A percentile compares a stretch with the other conserved stretches of the same genome.
phyloP scores from a whole-genome alignment of 768 basidiomycete species.

The Trametes cinnabarina region DNA sequence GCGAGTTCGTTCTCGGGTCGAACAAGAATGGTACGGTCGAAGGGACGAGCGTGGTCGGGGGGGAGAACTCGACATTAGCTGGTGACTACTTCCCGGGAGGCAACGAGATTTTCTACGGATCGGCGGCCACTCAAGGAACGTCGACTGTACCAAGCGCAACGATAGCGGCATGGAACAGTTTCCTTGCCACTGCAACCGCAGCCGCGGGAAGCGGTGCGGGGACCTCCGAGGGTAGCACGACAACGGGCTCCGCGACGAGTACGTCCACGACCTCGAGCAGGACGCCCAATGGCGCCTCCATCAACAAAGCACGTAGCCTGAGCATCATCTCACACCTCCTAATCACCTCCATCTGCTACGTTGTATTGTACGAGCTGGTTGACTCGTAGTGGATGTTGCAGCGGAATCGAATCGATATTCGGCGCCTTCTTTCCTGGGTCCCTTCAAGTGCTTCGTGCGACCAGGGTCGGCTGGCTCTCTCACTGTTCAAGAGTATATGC shows the following conservation, averaged over 20 bases:
- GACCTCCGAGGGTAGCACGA: background rate
- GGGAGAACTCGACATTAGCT: conserved; percentile 47
- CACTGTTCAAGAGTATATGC: no score
- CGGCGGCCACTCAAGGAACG: conserved; percentile 30
- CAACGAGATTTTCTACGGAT: conserved; percentile 54
- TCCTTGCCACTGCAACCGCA: conserved; percentile 25
- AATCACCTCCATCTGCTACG: no score
- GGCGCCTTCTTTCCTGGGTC: no score
- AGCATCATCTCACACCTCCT: no score
- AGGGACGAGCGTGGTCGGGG: conserved; percentile 42
- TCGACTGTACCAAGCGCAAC: conserved; percentile 29
- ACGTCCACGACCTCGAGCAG: background rate
- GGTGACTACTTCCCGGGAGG: conserved; percentile 49
- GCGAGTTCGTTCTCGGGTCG: conserved; percentile 65
- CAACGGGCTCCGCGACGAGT: background rate
- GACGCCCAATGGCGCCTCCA: background rate
- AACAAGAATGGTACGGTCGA: conserved; percentile 57
- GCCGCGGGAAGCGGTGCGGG: background rate
- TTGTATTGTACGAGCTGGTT: no score
- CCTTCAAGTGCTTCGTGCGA: no score
- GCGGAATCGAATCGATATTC: no score
- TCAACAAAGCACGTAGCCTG: no score
- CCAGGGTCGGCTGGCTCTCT: no score
- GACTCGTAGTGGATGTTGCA: no score
- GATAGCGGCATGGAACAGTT: conserved; percentile 31